Evolutionary conservation across 139 green algal genomes (phyloP).

Genomic region (Chlorella sp.): DNA sequence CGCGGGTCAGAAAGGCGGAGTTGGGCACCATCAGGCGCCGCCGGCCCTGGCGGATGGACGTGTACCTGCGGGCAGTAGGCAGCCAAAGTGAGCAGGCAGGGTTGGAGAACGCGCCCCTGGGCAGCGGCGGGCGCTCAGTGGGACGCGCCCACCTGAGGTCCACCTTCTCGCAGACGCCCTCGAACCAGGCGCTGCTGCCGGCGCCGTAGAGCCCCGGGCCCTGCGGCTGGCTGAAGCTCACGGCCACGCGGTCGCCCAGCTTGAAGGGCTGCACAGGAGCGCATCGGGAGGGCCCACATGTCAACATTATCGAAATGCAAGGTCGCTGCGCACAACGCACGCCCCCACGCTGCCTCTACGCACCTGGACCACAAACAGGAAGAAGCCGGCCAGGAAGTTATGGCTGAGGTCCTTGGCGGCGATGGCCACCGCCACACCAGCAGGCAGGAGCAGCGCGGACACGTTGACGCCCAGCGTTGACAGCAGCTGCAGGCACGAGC

Average conservation of each 20-base stretch:
- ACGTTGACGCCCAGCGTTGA: constrained; percentile 70
- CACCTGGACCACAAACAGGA: constrained; percentile 63
- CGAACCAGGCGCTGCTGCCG: constrained; percentile 54
- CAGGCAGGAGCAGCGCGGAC: constrained; percentile 69
- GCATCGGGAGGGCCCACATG: no score
- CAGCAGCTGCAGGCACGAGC: constrained; percentile 58
- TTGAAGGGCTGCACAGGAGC: constrained; percentile 49
- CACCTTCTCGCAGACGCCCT: constrained; percentile 69
- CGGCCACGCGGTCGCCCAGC: constrained; percentile 66
- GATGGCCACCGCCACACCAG: constrained; percentile 62
- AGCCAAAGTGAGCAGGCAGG: not conserved
- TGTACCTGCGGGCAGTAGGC: constrained; percentile 45
- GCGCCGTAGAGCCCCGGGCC: constrained; percentile 9
- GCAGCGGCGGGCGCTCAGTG: not conserved
- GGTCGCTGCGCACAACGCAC: no score
- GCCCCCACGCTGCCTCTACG: no score
- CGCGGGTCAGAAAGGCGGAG: constrained; percentile 59
- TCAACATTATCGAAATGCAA: no score
- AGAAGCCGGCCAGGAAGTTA: constrained; percentile 74
- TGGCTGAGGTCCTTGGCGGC: constrained; percentile 67
- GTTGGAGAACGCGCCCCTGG: not conserved
- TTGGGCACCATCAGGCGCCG: constrained; percentile 71
- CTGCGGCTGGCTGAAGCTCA: constrained; percentile 45
- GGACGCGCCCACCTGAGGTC: constrained; percentile 58
- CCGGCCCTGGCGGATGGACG: constrained; percentile 53